A percentile compares a stretch with the other conserved stretches of the same genome.
Evolutionary conservation across 768 basidiomycete species (phyloP).

Genomic region (Lactifluus volemus): DNA sequence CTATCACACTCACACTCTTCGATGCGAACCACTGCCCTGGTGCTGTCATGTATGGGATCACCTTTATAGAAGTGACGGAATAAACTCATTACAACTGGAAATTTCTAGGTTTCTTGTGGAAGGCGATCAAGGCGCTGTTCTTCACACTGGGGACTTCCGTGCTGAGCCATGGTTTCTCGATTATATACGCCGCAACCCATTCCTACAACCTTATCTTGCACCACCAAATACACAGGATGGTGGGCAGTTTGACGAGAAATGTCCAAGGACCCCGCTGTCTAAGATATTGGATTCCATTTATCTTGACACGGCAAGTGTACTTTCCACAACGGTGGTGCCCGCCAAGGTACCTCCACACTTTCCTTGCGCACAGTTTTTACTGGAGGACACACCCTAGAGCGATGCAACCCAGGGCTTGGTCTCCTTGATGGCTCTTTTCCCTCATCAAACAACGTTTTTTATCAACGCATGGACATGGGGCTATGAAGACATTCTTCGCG

Average conservation of each 20-base stretch:
- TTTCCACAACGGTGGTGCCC: conserved; percentile 27
- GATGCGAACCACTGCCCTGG: conserved; percentile 97
- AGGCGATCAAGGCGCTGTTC: conserved; percentile 55
- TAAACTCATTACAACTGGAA: neutral
- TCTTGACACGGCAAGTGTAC: conserved; percentile 70
- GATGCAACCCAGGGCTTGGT: conserved; percentile 59
- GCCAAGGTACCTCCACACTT: neutral
- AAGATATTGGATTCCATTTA: conserved; percentile 68
- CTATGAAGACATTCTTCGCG: conserved; percentile 86
- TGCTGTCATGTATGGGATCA: conserved; percentile 66
- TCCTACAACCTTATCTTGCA: conserved; percentile 62
- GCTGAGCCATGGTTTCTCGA: conserved; percentile 79
- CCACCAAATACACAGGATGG: neutral
- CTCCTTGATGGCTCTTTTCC: conserved; percentile 59
- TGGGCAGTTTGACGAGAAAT: neutral
- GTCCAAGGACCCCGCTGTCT: neutral
- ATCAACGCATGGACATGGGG: conserved; percentile 96
- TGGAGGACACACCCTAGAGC: conserved; percentile 34
- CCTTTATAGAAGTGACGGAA: too few relatives aligned
- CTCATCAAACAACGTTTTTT: conserved; percentile 65
- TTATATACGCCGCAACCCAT: conserved; percentile 56
- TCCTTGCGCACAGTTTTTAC: neutral
- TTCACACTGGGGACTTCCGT: conserved; percentile 92
- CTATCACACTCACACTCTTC: conserved; percentile 66
- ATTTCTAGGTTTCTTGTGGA: conserved; percentile 75